Conservation (phyloP, 805 yeast genomes). For the Lachancea waltii region DNA sequence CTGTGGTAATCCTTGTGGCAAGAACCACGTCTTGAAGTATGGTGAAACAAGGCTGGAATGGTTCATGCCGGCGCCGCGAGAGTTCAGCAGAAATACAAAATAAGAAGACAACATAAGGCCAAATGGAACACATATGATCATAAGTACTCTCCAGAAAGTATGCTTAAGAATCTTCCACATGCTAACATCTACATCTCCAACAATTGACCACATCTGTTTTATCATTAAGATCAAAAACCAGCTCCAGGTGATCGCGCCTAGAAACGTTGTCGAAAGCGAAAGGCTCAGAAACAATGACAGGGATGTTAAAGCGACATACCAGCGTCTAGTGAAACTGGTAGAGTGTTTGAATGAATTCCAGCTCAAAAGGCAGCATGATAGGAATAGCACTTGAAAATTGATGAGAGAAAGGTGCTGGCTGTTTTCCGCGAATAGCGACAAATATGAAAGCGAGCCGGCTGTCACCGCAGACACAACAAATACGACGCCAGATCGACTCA, state of each 20-base stretch:
- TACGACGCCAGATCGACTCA: conserved; percentile 31
- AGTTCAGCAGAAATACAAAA: conserved; percentile 35
- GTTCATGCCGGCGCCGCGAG: conserved; percentile 10
- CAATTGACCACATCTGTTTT: conserved; percentile 54
- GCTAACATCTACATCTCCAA: conserved; percentile 60
- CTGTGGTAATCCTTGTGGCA: conserved; percentile 34
- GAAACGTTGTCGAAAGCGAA: conserved; percentile 57
- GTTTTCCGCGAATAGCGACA: conserved; percentile 18
- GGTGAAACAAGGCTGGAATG: conserved; percentile 44
- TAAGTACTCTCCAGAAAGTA: conserved; percentile 34
- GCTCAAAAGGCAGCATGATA: conserved; percentile 44
- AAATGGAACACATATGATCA: conserved; percentile 49
- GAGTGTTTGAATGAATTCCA: conserved; percentile 44
- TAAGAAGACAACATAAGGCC: conserved; percentile 57
- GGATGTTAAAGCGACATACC: conserved; percentile 47
- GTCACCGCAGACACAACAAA: conserved; percentile 38
- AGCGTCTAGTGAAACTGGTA: conserved; percentile 40
- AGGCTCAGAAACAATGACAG: conserved; percentile 50
- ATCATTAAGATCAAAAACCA: conserved; percentile 53
- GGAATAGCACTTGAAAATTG: conserved; percentile 38
- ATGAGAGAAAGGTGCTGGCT: conserved; percentile 28
- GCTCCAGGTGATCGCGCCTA: conserved; percentile 58
- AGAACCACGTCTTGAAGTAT: conserved; percentile 54
- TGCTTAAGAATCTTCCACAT: conserved; percentile 36
- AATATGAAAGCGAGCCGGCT: conserved; percentile 14